A percentile compares a stretch with the other conserved stretches of the same genome.
Evolutionary conservation across 495 filamentous ascomycete species (phyloP).

Genomic region (Penicillium parvum): DNA sequence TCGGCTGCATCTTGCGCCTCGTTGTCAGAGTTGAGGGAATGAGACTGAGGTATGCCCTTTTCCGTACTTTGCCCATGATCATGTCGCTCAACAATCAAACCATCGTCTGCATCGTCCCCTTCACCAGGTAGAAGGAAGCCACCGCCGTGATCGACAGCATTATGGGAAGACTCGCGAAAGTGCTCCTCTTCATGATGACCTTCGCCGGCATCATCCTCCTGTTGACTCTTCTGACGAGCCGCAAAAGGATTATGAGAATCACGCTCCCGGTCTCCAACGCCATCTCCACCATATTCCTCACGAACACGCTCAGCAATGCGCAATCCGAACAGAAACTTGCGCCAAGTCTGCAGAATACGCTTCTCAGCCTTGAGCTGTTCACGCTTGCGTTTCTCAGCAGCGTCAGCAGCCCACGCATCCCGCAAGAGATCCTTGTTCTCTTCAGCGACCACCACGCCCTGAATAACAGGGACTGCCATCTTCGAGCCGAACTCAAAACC

Average conservation of each 20-base stretch:
- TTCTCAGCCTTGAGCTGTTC: constrained; percentile 80
- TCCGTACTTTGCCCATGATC: constrained; percentile 3
- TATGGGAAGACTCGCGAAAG: constrained; percentile 10
- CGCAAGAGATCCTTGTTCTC: constrained; percentile 71
- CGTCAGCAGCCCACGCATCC: constrained; percentile 79
- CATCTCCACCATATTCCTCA: constrained; percentile 69
- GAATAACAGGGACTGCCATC: constrained; percentile 86
- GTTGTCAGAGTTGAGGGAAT: not conserved
- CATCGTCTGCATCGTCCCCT: constrained; percentile 27
- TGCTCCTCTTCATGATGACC: constrained; percentile 8
- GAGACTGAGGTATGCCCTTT: not conserved
- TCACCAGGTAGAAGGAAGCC: constrained; percentile 34
- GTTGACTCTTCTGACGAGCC: constrained; percentile 8
- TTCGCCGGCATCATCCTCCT: constrained; percentile 5
- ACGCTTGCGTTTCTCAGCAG: constrained; percentile 69
- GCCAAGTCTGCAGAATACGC: constrained; percentile 71
- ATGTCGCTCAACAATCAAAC: constrained; percentile 29
- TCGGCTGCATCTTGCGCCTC: constrained; percentile 1
- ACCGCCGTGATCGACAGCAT: constrained; percentile 30
- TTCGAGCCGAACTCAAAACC: constrained; percentile 95
- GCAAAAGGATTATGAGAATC: constrained; percentile 41
- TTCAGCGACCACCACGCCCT: constrained; percentile 81
- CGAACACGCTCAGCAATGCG: constrained; percentile 74
- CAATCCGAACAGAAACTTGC: constrained; percentile 79
- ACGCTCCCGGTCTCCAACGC: constrained; percentile 27